Evolutionary conservation across 2,329 filamentous ascomycete genomes (phyloP).

Genomic region (Herpotrichia juniperi): DNA sequence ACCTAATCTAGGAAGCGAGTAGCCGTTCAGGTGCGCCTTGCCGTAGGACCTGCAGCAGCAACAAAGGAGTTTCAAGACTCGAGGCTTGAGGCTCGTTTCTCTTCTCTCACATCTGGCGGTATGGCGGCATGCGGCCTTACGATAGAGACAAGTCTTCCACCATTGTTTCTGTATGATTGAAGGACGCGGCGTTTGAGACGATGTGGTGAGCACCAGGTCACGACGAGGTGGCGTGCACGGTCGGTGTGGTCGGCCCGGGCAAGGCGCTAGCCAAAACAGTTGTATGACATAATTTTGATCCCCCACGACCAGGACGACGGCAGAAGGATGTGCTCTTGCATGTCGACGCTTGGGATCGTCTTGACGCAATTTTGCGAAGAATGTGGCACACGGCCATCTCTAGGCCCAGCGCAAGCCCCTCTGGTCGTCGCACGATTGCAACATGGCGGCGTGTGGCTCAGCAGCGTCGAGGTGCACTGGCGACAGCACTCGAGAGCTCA

Average conservation of each 20-base stretch:
- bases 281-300: not conserved
- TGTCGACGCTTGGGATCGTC: constrained; percentile 4
- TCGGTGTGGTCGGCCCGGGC: too few relatives aligned
- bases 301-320: not conserved
- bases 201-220: not conserved
- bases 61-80: too few relatives aligned
- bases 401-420: not conserved
- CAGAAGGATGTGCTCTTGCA: not conserved
- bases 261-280: not conserved
- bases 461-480: not conserved
- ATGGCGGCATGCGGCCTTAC: not conserved
- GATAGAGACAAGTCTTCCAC: not conserved
- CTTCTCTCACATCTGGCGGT: not conserved
- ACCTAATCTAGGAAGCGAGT: not conserved
- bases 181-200: not conserved
- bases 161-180: not conserved
- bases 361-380: constrained; percentile 1
- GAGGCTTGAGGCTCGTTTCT: too few relatives aligned
- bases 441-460: not conserved
- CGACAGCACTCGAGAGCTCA: not conserved
- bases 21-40: not conserved
- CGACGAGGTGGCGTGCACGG: not conserved
- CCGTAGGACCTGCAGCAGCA: not conserved
- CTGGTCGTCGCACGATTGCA: not conserved
- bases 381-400: constrained; percentile 8